These are phyloP conservation scores for Styphnolobium japonicum DNA, from an alignment of 306 rosid genomes.

Conservation along the genomic window DNA sequence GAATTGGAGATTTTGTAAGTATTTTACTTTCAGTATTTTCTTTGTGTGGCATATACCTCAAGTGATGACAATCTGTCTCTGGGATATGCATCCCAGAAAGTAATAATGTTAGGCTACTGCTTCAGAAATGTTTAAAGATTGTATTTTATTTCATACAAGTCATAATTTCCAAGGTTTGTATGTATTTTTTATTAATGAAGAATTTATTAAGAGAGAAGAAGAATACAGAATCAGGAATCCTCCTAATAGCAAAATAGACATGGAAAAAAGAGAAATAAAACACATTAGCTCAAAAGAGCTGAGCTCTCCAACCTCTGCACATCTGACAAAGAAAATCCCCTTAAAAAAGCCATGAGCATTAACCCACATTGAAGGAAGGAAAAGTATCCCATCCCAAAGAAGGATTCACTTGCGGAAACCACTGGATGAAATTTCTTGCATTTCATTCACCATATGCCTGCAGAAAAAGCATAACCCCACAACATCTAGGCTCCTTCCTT, in stretches of 20 bases:
- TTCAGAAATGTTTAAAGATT: background rate
- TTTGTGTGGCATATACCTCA: no score
- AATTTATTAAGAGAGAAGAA: background rate
- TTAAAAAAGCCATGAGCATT: background rate
- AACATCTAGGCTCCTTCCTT: no score
- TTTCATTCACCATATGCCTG: background rate
- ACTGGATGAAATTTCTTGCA: background rate
- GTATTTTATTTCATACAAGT: background rate
- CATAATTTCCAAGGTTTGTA: background rate
- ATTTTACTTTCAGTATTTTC: background rate
- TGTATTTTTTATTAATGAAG: background rate
- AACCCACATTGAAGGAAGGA: background rate
- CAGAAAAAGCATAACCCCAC: no score
- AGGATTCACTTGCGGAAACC: background rate
- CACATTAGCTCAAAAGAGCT: background rate
- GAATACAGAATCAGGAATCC: background rate
- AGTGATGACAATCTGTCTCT: no score
- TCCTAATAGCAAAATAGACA: background rate
- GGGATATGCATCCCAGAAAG: no score
- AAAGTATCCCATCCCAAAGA: no score
- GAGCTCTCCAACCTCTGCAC: background rate
- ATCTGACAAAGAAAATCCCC: background rate
- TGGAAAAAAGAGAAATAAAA: background rate
- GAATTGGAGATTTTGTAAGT: slow-evolving; percentile 43
- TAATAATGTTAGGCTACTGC: no score